These are phyloP conservation scores for Coniochaeta sp. DNA, from an alignment of 2,329 filamentous ascomycete species.

Conservation along the genomic window DNA sequence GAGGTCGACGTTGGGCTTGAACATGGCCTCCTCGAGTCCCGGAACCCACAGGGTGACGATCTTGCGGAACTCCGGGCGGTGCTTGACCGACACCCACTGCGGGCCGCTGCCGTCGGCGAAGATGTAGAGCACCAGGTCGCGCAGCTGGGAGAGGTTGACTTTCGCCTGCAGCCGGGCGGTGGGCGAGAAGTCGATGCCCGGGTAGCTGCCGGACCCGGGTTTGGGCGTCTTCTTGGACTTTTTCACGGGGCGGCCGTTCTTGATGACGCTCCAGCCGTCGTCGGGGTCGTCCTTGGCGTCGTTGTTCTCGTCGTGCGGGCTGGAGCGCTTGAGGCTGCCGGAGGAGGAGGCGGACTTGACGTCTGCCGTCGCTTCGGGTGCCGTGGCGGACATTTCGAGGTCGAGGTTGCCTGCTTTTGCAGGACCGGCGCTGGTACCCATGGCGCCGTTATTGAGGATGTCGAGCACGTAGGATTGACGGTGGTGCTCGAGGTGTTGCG, in stretches of 20 bases:
- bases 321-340: slow-evolving; percentile 40
- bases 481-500: too few species aligned
- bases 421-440: too few species aligned
- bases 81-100: slow-evolving; percentile 56
- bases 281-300: slow-evolving; percentile 26
- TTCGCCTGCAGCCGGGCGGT: slow-evolving; percentile 52
- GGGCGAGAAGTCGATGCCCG: slow-evolving; percentile 49
- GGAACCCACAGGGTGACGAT: slow-evolving; percentile 89
- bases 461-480: too few species aligned
- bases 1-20: slow-evolving; percentile 54
- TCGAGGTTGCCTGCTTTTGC: not conserved
- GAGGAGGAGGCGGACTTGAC: slow-evolving; percentile 13
- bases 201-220: slow-evolving; percentile 48
- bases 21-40: slow-evolving; percentile 85
- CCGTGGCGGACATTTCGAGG: slow-evolving; percentile 1
- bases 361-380: slow-evolving; percentile 6
- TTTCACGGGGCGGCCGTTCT: slow-evolving; percentile 40
- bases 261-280: slow-evolving; percentile 47
- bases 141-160: slow-evolving; percentile 55
- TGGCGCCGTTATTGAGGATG: too few species aligned
- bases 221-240: slow-evolving; percentile 56
- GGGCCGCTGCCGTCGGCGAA: slow-evolving; percentile 58
- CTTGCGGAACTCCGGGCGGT: slow-evolving; percentile 62
- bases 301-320: slow-evolving; percentile 32
- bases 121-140: slow-evolving; percentile 58